phyloP scores from a whole-genome alignment of 805 yeast species.

The Pichia occidentalis region DNA sequence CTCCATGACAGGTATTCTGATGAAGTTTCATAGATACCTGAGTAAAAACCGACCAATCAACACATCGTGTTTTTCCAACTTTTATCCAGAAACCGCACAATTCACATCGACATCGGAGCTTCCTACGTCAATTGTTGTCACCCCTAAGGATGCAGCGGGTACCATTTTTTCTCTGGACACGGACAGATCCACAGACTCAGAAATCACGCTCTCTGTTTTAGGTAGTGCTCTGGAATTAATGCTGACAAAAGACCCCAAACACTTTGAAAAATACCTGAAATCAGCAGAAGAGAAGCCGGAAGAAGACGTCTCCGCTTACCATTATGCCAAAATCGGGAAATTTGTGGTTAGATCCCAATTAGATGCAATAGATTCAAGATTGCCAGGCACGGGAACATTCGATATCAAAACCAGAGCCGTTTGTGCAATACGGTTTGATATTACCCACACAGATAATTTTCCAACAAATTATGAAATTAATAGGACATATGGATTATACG shows the following conservation, averaged over 20 bases:
- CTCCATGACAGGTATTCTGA: conserved; percentile 70
- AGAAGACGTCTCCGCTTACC: conserved; percentile 37
- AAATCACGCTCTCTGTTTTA: conserved; percentile 59
- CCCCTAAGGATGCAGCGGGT: conserved; percentile 29
- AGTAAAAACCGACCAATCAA: conserved; percentile 55
- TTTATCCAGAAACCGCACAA: conserved; percentile 33
- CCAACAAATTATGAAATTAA: conserved; percentile 64
- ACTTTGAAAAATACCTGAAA: conserved; percentile 37
- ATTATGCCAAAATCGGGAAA: conserved; percentile 61
- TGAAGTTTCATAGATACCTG: conserved; percentile 68
- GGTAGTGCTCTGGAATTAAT: conserved; percentile 78
- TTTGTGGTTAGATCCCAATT: conserved; percentile 86
- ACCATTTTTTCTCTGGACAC: conserved; percentile 56
- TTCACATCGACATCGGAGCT: conserved; percentile 38
- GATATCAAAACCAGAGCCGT: conserved; percentile 92
- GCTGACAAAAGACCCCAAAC: conserved; percentile 53
- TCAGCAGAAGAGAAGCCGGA: conserved; percentile 8
- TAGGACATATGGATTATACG: conserved; percentile 55
- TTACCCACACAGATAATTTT: conserved; percentile 43
- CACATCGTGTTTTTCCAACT: conserved; percentile 38
- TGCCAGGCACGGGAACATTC: conserved; percentile 90
- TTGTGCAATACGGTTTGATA: conserved; percentile 75
- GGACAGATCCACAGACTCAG: conserved; percentile 62
- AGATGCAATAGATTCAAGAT: conserved; percentile 67
- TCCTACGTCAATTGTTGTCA: conserved; percentile 54